Evolutionary conservation across 129 eudicot species (phyloP).

Genomic region (Scalesia atractyloides): DNA sequence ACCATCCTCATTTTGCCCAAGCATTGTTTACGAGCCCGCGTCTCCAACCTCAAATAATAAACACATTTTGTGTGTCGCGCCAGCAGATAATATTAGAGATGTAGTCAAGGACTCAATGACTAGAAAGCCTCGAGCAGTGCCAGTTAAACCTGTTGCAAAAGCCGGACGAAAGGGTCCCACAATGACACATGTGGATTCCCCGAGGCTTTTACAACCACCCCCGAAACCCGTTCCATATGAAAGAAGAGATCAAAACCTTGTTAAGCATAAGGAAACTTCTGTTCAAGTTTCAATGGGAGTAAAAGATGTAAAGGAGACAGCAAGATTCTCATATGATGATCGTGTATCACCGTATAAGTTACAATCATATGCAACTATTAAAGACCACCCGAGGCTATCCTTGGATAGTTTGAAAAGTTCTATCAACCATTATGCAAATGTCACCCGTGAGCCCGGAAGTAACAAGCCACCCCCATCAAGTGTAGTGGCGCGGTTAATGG

Average conservation of each 20-base stretch:
- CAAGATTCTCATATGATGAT: constrained; percentile 81
- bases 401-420: constrained; percentile 70
- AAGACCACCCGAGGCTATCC: constrained; percentile 82
- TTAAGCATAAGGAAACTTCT: constrained; percentile 43
- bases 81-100: constrained; percentile 51
- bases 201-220: constrained; percentile 53
- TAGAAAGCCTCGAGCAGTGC: constrained; percentile 59
- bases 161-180: constrained; percentile 45
- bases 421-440: constrained; percentile 34
- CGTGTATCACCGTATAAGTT: constrained; percentile 48
- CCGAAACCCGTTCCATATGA: constrained; percentile 40
- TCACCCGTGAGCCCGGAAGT: constrained; percentile 58
- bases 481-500: constrained; percentile 87
- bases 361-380: constrained; percentile 44
- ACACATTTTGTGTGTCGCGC: constrained; percentile 23
- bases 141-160: constrained; percentile 55
- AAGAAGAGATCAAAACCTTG: constrained; percentile 46
- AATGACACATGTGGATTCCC: constrained; percentile 76
- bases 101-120: constrained; percentile 66
- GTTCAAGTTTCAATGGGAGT: constrained; percentile 23
- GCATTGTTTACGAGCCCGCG: constrained; percentile 40
- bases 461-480: constrained; percentile 60
- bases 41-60: constrained; percentile 35
- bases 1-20: constrained; percentile 43
- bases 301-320: constrained; percentile 45